Percentiles rank a stretch among this genome's conserved stretches.
Conservation (phyloP, 441 rosid species). For the Populus hybrid region DNA sequence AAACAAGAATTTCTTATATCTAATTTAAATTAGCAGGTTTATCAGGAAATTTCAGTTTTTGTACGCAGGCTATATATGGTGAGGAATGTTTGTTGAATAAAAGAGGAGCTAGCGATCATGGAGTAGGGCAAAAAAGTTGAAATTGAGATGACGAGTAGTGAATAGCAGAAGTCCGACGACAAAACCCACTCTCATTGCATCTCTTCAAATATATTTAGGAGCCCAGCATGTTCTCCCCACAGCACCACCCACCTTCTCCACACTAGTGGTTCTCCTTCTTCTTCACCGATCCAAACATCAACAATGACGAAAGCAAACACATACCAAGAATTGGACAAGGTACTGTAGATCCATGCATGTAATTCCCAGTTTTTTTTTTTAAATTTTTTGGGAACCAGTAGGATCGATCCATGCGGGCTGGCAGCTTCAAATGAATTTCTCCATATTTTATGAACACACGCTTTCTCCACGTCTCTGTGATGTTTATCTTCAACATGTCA, state of each 20-base stretch:
- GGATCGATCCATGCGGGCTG: neutral
- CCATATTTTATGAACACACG: neutral
- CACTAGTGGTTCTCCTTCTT: constrained; percentile 12
- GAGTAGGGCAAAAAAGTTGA: neutral
- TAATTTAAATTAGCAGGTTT: neutral
- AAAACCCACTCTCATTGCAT: constrained; percentile 16
- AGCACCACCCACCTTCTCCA: neutral
- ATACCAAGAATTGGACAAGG: neutral
- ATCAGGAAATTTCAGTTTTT: neutral
- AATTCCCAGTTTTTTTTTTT: neutral
- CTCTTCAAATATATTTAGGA: constrained; percentile 6
- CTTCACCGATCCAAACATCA: constrained; percentile 6
- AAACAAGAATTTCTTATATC: too few relatives aligned
- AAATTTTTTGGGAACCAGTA: neutral
- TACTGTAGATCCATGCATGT: neutral
- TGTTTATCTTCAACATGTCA: too few relatives aligned
- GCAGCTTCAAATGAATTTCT: neutral
- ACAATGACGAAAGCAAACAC: constrained; percentile 8
- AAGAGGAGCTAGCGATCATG: neutral
- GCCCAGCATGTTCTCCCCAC: constrained; percentile 27
- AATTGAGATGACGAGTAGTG: neutral
- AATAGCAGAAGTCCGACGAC: constrained; percentile 18
- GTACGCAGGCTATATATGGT: neutral
- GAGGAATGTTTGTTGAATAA: neutral
- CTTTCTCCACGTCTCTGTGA: too few relatives aligned